Base-by-base conservation (phyloP, 2,329 filamentous ascomycete species). In the Ustulina deusta region DNA sequence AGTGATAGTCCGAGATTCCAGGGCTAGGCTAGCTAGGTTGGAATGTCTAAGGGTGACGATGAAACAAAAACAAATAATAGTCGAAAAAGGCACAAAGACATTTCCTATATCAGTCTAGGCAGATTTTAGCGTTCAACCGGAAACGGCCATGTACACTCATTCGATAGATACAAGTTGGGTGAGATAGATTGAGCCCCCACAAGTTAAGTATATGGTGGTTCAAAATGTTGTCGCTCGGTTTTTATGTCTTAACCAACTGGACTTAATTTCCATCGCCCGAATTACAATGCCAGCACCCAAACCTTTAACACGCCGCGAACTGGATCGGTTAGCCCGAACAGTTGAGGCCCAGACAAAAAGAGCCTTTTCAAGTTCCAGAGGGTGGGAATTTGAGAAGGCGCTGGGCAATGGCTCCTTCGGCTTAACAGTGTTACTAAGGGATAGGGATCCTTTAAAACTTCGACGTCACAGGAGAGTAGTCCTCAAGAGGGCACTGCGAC, bases 361-460 rank as follows among this genome's bases (percentile, higher is more conserved):
- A 4, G 22, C 10, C 10, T 48, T 62, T n/a, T 11, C 51, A 42
- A 20, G 15, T 4, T 52, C 44, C 10, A 44, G 46, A 25, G 38
- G 6, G 10, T 64, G 62, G 62, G 25, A 48, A 36, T 44, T 29
- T 36, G 62, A 64, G 46, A 59, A 38, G 9, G 10, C 54, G 20
- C 36, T 64, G 17, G 62, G 62, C n/a, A 38, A 64, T 20, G 62
- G 62, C 15, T 27, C 40, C 13, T 64, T 4, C 27, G 62, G 62
- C 5, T 10, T 58, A 22, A 42, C 62, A 11, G 13, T 36, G 15
- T 34, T 64, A 22, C 9, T 64, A 9, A 36, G 10, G 1, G 46
- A 64, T 22, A 58, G 13, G 32, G 46, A 64, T 38, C 55, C 29
- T 9, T 52, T 64, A 44, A 9, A 17, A 9, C 20, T 51, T 27